Evolutionary conservation across 805 yeast species (phyloP).

Genomic region (Saturnispora serradocipensis): DNA sequence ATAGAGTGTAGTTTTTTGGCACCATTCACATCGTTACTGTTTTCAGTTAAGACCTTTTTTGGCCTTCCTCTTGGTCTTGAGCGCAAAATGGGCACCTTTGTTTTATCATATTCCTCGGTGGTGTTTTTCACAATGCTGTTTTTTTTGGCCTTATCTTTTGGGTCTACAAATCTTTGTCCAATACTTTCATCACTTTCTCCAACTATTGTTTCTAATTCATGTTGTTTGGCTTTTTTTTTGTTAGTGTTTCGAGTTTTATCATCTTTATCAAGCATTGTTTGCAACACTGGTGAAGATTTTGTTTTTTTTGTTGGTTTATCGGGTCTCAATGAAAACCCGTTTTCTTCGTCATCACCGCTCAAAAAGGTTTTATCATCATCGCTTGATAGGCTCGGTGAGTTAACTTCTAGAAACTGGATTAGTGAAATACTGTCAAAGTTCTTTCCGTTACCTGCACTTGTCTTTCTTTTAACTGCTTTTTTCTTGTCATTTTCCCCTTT

Average conservation of each 20-base stretch:
- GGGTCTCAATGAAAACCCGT: conserved; percentile 1
- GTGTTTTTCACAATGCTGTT: background rate
- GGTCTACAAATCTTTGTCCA: no score
- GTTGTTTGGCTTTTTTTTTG: background rate
- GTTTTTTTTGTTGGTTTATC: background rate
- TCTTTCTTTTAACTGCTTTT: background rate
- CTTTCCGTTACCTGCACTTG: background rate
- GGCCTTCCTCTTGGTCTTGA: background rate
- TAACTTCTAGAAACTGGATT: conserved; percentile 1
- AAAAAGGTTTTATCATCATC: background rate
- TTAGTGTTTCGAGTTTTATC: background rate
- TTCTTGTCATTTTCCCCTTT: background rate
- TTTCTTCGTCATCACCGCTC: conserved; percentile 4
- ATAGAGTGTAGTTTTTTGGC: background rate
- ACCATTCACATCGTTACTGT: background rate
- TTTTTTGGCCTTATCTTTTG: background rate
- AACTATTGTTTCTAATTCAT: background rate
- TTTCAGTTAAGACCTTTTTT: background rate
- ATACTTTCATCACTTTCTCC: background rate
- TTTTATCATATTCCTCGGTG: background rate
- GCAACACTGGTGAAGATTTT: background rate
- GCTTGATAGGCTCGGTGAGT: background rate
- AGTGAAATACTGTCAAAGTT: conserved; percentile 1
- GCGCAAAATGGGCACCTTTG: background rate
- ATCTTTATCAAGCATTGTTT: background rate